Percentiles rank a stretch among this genome's conserved stretches.
Conservation (phyloP, 2,329 filamentous ascomycete genomes). For the Lecanicillium sp. region DNA sequence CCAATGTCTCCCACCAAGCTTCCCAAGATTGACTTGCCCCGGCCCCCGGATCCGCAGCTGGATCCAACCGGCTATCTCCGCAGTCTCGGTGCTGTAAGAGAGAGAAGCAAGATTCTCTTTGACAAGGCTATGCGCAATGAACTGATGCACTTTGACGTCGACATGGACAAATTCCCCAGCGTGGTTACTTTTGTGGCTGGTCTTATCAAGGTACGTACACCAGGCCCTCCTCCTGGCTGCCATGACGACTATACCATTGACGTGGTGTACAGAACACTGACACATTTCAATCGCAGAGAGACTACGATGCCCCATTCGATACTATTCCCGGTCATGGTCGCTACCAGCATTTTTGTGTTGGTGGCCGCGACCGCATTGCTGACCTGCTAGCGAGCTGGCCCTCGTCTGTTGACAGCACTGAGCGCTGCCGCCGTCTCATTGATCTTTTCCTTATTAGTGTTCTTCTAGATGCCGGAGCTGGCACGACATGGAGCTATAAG, state of each 20-base stretch:
- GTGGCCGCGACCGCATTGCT: constrained; percentile 64
- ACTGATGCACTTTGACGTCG: constrained; percentile 80
- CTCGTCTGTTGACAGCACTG: constrained; percentile 58
- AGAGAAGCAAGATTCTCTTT: constrained; percentile 64
- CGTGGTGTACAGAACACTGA: constrained; percentile 3
- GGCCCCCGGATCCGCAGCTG: constrained; percentile 75
- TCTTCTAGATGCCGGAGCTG: constrained; percentile 79
- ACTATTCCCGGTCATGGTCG: constrained; percentile 78
- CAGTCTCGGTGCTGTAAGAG: constrained; percentile 80
- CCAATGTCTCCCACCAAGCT: constrained; percentile 47
- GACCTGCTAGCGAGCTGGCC: constrained; percentile 64
- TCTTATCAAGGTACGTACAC: constrained; percentile 73
- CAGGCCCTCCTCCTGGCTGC: not conserved
- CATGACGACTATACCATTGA: not conserved
- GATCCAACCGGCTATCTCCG: constrained; percentile 87
- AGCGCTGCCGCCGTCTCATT: constrained; percentile 66
- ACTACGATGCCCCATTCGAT: constrained; percentile 46
- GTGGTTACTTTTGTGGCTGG: constrained; percentile 83
- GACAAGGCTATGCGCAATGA: constrained; percentile 70
- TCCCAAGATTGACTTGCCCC: constrained; percentile 72
- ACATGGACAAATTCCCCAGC: constrained; percentile 73
- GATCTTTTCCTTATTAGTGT: constrained; percentile 76
- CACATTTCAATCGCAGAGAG: constrained; percentile 29
- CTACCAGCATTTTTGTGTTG: constrained; percentile 80
- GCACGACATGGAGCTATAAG: constrained; percentile 86